phyloP scores from a whole-genome alignment of 352 stramenopile genomes.

The Phytophthora capsici region DNA sequence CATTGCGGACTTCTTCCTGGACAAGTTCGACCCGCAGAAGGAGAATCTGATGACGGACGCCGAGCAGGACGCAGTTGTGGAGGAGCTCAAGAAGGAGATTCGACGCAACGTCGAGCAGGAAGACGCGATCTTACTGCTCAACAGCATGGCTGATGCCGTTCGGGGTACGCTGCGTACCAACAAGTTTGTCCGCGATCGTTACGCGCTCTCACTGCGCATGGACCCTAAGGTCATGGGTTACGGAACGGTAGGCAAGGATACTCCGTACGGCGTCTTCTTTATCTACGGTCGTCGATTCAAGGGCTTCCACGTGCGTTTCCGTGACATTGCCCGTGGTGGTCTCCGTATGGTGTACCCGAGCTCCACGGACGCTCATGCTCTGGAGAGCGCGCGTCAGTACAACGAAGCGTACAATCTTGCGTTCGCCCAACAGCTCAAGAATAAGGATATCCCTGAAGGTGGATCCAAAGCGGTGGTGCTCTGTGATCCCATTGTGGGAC shows the following conservation, averaged over 20 bases:
- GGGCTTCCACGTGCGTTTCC: conserved; percentile 88
- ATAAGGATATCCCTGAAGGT: conserved; percentile 89
- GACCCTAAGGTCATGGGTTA: conserved; percentile 84
- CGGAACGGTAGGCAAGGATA: conserved; percentile 85
- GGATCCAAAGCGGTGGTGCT: conserved; percentile 87
- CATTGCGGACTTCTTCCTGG: conserved; percentile 96
- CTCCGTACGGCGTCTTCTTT: conserved; percentile 97
- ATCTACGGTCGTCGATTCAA: conserved; percentile 97
- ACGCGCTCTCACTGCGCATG: conserved; percentile 80
- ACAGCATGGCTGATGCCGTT: conserved; percentile 81
- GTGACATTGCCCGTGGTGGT: conserved; percentile 81
- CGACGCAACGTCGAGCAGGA: conserved; percentile 77
- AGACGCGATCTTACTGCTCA: conserved; percentile 77
- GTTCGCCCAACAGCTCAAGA: conserved; percentile 89
- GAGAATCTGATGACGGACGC: conserved; percentile 43
- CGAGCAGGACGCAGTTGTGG: conserved; percentile 52
- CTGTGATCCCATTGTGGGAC: conserved; percentile 76
- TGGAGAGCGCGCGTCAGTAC: conserved; percentile 79
- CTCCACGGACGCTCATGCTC: conserved; percentile 61
- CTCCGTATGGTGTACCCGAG: conserved; percentile 80
- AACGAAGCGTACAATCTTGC: conserved; percentile 88
- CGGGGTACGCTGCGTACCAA: conserved; percentile 81
- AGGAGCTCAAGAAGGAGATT: conserved; percentile 75
- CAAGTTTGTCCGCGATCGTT: conserved; percentile 84
- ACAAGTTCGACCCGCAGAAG: conserved; percentile 77